Evolutionary conservation across 163 green algal genomes (phyloP), one percentile per base, ranked within the genome.

Genomic region (Scenedesmus sp.): DNA sequence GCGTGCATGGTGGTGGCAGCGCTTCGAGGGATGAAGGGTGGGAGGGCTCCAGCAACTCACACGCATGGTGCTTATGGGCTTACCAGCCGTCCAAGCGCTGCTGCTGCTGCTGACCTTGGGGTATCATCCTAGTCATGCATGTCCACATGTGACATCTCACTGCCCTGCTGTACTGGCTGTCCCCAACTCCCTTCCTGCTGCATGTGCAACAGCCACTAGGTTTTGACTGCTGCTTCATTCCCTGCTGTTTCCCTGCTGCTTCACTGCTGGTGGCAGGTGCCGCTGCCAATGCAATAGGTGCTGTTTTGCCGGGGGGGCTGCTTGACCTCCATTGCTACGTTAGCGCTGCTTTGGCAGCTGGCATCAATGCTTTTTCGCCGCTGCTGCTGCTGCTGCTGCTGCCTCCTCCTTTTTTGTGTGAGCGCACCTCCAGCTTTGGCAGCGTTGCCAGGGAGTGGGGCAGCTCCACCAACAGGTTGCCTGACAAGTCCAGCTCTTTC

Each of bases 401-500:
- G 82, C 51, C 10, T 35, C 51, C 82, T 76, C 43, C 43, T 61
- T 15, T 24, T 68, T 26, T 56, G 79, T 20, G 18, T 15, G 5
- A 26, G 0, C 90, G 10, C 86, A 96, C 94, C 93, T 96, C 93
- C 43, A 98, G 92, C 76, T 94, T 95, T 16, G 93, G 92, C 78
- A 98, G 92, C 3, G 79, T 40, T 1, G 85, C 90, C 15, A 98
- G 35, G 2, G 92, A 87, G 26, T 96, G 91, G 0, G 94, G 94
- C 73, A 98, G 88, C 70, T 93, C 88, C 33, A 51, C 90, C 44
- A 98, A 91, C 79, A 93, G 83, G 87, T 98, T 97, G 65, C 94
- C 95, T 22, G 90, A 94, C 33, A 98, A 81, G 51, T 98, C 96
- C 83, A 98, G 91, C 83, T 97, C 94, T 91, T 81, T 91, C 20